These are phyloP conservation scores for Gypsophila paniculata DNA, from an alignment of 179 eudicot genomes.

Conservation along the genomic window DNA sequence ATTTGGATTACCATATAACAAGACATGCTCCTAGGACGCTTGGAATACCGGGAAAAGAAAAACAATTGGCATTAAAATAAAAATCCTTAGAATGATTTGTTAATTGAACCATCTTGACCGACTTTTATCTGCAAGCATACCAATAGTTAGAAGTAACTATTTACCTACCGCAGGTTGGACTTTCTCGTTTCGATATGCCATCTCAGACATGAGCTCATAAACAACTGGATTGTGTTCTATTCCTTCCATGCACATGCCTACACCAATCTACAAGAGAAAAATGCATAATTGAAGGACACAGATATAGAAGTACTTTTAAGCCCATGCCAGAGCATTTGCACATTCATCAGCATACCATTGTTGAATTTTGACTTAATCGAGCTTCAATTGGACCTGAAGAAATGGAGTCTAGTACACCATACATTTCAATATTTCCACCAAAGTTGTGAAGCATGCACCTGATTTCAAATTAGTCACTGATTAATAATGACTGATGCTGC, in stretches of 20 bases:
- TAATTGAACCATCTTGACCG: not conserved
- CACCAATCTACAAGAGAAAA: conserved; percentile 59
- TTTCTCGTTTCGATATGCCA: conserved; percentile 76
- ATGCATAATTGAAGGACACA: not conserved
- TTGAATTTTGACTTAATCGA: conserved; percentile 70
- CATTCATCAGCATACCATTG: conserved; percentile 56
- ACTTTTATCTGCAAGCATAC: not conserved
- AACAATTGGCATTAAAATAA: not conserved
- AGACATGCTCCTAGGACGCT: not conserved
- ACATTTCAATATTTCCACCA: conserved; percentile 99
- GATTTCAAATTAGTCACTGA: conserved; percentile 21
- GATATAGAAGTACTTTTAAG: not conserved
- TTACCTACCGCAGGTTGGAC: conserved; percentile 58
- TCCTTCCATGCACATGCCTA: conserved; percentile 99
- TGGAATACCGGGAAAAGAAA: not conserved
- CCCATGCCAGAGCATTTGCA: conserved; percentile 11
- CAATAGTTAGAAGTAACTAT: not conserved
- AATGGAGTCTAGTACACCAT: conserved; percentile 78
- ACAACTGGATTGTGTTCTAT: conserved; percentile 98
- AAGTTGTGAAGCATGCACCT: conserved; percentile 99
- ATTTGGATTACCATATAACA: not conserved
- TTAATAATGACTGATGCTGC: conserved; percentile 6
- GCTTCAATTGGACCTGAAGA: conserved; percentile 97
- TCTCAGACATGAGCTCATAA: conserved; percentile 96
- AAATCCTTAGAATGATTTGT: not conserved